phyloP scores from a whole-genome alignment of 2,329 filamentous ascomycete species.

The Cephalotrichum gorgonifer region DNA sequence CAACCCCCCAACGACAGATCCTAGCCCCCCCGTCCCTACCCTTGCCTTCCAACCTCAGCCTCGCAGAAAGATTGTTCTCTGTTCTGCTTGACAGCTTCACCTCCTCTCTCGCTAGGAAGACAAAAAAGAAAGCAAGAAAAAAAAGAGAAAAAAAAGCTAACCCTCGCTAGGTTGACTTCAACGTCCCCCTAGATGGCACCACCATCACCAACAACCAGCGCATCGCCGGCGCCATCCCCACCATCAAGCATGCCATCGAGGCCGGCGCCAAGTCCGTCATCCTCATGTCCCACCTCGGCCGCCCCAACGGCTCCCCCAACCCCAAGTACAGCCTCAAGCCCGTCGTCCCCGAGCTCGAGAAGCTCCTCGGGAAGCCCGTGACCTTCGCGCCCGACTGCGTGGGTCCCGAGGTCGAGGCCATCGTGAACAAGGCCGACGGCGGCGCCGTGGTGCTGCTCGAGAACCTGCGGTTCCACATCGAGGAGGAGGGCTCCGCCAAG shows the following conservation, averaged over 20 bases:
- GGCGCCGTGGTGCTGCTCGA: conserved; percentile 86
- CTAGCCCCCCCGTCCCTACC: not conserved
- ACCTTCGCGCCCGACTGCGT: conserved; percentile 87
- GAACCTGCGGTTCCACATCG: conserved; percentile 96
- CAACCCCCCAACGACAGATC: no score
- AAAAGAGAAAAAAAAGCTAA: no score
- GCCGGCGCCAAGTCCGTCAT: conserved; percentile 86
- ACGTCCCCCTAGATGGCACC: conserved; percentile 93
- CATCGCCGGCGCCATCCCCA: conserved; percentile 89
- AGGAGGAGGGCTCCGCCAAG: conserved; percentile 96
- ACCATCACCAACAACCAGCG: conserved; percentile 98
- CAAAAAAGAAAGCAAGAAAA: no score
- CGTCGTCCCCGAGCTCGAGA: conserved; percentile 83
- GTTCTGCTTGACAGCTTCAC: no score
- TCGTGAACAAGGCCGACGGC: conserved; percentile 70
- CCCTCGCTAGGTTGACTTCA: conserved; percentile 81
- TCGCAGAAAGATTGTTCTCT: no score
- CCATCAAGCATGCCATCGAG: conserved; percentile 89
- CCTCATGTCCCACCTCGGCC: conserved; percentile 97
- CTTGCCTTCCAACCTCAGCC: no score
- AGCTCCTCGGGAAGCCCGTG: conserved; percentile 74
- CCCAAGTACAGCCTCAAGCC: conserved; percentile 92
- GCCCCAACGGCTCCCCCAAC: conserved; percentile 82
- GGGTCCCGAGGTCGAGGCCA: conserved; percentile 79
- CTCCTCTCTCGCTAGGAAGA: not conserved